Percentiles rank a stretch among this genome's conserved stretches.
Evolutionary conservation across 345 rosid genomes (phyloP).

Genomic region (Syzygium grande): DNA sequence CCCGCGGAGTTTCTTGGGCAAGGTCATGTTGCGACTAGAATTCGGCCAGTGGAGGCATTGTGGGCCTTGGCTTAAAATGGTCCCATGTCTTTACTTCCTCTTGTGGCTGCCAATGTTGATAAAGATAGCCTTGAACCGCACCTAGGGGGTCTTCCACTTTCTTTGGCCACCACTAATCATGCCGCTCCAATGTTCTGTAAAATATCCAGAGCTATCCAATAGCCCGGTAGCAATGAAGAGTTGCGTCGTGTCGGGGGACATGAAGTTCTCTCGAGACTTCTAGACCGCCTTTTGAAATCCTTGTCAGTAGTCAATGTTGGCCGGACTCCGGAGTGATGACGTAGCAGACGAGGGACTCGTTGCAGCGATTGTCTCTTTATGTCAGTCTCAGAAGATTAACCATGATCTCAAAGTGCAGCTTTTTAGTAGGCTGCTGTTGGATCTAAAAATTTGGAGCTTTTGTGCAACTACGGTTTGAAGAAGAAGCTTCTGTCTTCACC

Average conservation of each 20-base stretch:
- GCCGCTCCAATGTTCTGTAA: slow-evolving; percentile 92
- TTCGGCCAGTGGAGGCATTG: slow-evolving; percentile 79
- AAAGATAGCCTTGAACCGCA: slow-evolving; percentile 70
- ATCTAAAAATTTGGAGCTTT: slow-evolving; percentile 84
- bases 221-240: slow-evolving; percentile 91
- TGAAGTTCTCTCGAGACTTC: slow-evolving; percentile 77
- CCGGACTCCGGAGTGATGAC: slow-evolving; percentile 53
- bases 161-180: slow-evolving; percentile 57
- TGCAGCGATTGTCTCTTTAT: slow-evolving; percentile 83
- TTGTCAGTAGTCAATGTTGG: slow-evolving; percentile 54
- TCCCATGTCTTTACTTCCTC: slow-evolving; percentile 92
- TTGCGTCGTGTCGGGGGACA: slow-evolving; percentile 71
- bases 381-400: slow-evolving; percentile 83
- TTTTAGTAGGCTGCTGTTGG: slow-evolving; percentile 77
- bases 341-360: slow-evolving; percentile 92
- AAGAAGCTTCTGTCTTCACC: slow-evolving; percentile 92
- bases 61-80: slow-evolving; percentile 99
- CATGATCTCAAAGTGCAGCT: slow-evolving; percentile 93
- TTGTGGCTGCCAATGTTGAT: slow-evolving; percentile 64
- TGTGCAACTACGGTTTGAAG: slow-evolving; percentile 95
- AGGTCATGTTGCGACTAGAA: slow-evolving; percentile 86
- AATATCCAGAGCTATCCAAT: slow-evolving; percentile 70
- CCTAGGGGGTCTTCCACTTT: slow-evolving; percentile 45
- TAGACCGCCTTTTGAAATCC: slow-evolving; percentile 75
- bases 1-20: slow-evolving; percentile 99